Percentiles rank a stretch among this genome's conserved stretches.
Evolutionary conservation across 2,329 filamentous ascomycete genomes (phyloP).

Genomic region (Plectosphaerella cucumerina): DNA sequence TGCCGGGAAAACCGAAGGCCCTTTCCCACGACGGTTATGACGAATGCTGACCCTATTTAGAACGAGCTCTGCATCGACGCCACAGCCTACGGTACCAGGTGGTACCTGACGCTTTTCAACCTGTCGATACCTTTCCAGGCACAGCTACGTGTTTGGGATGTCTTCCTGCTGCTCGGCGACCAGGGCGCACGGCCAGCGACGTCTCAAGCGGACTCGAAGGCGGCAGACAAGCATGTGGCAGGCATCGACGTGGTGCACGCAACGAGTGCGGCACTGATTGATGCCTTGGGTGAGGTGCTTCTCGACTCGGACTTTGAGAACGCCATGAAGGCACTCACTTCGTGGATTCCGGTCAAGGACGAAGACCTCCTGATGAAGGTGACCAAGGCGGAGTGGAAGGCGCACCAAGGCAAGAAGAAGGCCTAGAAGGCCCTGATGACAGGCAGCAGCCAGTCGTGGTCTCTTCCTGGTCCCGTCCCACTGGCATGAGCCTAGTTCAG

Average conservation of each 20-base stretch:
- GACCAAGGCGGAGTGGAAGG: constrained; percentile 80
- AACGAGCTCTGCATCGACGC: constrained; percentile 74
- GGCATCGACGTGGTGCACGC: constrained; percentile 88
- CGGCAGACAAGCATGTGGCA: constrained; percentile 22
- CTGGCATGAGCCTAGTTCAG: too few species aligned
- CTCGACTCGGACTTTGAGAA: constrained; percentile 95
- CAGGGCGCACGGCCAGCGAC: constrained; percentile 33
- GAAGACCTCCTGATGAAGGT: constrained; percentile 92
- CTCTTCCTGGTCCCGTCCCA: too few species aligned
- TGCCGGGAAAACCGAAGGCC: constrained; percentile 11
- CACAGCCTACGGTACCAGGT: constrained; percentile 91
- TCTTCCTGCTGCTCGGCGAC: constrained; percentile 92
- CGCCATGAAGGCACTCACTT: constrained; percentile 94
- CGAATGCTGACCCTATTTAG: constrained; percentile 32
- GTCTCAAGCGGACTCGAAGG: constrained; percentile 3
- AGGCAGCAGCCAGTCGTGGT: too few species aligned
- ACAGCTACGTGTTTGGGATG: constrained; percentile 94
- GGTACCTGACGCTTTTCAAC: constrained; percentile 98
- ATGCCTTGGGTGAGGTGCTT: constrained; percentile 82
- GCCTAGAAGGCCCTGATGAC: constrained; percentile 19
- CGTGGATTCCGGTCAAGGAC: constrained; percentile 90
- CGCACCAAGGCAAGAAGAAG: constrained; percentile 45
- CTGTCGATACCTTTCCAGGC: constrained; percentile 92
- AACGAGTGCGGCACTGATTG: constrained; percentile 82
- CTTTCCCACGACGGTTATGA: not conserved